Evolutionary conservation across 2,329 filamentous ascomycete genomes (phyloP).

Genomic region (Boeremia exigua): DNA sequence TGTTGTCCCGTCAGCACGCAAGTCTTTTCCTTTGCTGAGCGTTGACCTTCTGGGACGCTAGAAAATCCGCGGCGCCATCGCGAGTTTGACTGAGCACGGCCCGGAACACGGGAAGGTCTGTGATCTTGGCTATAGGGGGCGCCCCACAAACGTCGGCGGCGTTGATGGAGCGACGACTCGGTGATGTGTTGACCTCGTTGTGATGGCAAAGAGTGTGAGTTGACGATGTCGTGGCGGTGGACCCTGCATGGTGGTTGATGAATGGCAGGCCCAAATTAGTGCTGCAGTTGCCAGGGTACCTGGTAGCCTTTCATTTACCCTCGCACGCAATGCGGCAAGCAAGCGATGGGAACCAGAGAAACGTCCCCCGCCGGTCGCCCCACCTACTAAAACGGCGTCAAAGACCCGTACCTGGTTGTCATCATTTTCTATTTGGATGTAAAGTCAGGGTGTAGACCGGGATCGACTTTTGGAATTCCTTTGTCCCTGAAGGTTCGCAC

Average conservation of each 20-base stretch:
- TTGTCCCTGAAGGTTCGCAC: too few species aligned
- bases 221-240: not conserved
- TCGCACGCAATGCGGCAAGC: constrained; percentile 7
- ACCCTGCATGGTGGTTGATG: constrained; percentile 11
- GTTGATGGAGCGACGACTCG: not conserved
- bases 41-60: constrained; percentile 8
- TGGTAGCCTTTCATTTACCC: constrained; percentile 1
- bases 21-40: constrained; percentile 1
- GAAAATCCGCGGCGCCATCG: constrained; percentile 10
- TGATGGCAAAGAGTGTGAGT: not conserved
- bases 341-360: not conserved
- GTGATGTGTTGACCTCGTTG: not conserved
- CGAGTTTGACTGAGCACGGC: constrained; percentile 14
- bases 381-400: too few species aligned
- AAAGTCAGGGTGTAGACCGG: too few species aligned
- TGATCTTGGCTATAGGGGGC: constrained; percentile 15
- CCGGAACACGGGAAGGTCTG: constrained; percentile 15
- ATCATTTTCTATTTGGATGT: too few species aligned
- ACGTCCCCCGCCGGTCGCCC: too few species aligned
- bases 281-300: constrained; percentile 1
- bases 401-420: too few species aligned
- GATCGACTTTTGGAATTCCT: too few species aligned
- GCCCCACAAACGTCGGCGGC: constrained; percentile 11
- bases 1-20: not conserved
- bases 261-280: not conserved